phyloP scores from a whole-genome alignment of 2,329 filamentous ascomycete genomes.

The Beauveria sp. region DNA sequence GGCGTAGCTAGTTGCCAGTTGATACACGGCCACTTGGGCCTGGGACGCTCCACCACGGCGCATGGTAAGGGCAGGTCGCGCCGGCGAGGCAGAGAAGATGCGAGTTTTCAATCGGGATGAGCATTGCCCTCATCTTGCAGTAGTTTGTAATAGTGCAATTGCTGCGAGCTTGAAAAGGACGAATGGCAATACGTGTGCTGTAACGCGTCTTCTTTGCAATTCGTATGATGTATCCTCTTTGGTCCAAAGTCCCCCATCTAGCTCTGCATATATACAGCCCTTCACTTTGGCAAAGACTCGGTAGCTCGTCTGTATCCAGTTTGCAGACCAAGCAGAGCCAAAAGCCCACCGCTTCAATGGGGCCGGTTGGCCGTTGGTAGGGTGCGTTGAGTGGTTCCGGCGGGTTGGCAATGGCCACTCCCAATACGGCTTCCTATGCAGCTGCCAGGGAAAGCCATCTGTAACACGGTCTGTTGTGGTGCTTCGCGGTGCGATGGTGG shows the following conservation, averaged over 20 bases:
- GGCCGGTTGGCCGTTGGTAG: conserved; percentile 1
- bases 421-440: neutral
- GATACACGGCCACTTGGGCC: conserved; percentile 54
- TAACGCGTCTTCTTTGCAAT: neutral
- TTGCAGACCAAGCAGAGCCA: neutral
- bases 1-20: conserved; percentile 81
- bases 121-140: neutral
- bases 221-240: neutral
- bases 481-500: conserved; percentile 1
- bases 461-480: neutral
- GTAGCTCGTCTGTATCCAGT: neutral
- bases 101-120: neutral
- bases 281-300: neutral
- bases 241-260: neutral
- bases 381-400: neutral
- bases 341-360: conserved; percentile 13
- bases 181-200: neutral
- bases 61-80: conserved; percentile 26
- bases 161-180: neutral
- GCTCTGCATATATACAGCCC: neutral
- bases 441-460: neutral
- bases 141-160: neutral
- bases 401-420: conserved; percentile 2
- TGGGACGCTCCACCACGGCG: conserved; percentile 56
- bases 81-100: neutral